phyloP scores from a whole-genome alignment of 2,329 filamentous ascomycete genomes.

The Calonectria honghensis region DNA sequence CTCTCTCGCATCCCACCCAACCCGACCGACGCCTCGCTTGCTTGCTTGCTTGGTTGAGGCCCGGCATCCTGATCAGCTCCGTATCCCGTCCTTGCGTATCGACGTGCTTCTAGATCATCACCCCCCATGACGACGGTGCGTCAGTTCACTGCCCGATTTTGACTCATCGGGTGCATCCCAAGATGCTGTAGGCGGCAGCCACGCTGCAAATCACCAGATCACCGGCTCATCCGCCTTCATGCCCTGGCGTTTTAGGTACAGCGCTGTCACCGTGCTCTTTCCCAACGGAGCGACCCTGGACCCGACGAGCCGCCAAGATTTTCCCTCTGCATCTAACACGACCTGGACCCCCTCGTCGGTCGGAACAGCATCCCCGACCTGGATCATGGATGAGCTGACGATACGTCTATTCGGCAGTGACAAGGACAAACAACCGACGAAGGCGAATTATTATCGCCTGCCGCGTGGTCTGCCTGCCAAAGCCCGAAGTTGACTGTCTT shows the following conservation, averaged over 20 bases:
- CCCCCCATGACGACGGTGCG: slow-evolving; percentile 25
- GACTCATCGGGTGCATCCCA: slow-evolving; percentile 25
- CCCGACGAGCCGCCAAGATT: slow-evolving; percentile 16
- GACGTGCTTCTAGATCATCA: slow-evolving; percentile 29
- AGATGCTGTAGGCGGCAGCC: slow-evolving; percentile 14
- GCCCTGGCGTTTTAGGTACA: slow-evolving; percentile 19
- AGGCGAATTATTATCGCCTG: not conserved
- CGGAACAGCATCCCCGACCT: slow-evolving; percentile 18
- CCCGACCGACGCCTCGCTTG: slow-evolving; percentile 13
- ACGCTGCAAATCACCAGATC: slow-evolving; percentile 25
- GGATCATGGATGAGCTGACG: slow-evolving; percentile 1
- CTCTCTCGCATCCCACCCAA: slow-evolving; percentile 15
- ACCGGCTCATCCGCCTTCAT: slow-evolving; percentile 24
- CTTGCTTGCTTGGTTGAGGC: slow-evolving; percentile 9
- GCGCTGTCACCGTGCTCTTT: slow-evolving; percentile 2
- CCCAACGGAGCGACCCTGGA: slow-evolving; percentile 20
- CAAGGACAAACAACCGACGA: not conserved
- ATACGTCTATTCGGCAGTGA: slow-evolving; percentile 5
- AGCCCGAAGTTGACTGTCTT: not conserved
- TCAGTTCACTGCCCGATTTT: slow-evolving; percentile 27
- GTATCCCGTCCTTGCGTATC: slow-evolving; percentile 10
- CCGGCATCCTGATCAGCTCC: slow-evolving; percentile 18
- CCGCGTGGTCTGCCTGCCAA: slow-evolving; percentile 1
- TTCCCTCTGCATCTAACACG: slow-evolving; percentile 1
- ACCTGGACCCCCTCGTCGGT: slow-evolving; percentile 12